A percentile compares a stretch with the other conserved stretches of the same genome.
Conservation (phyloP, 2,329 filamentous ascomycete species). For the Pseudogymnoascus sp. region DNA sequence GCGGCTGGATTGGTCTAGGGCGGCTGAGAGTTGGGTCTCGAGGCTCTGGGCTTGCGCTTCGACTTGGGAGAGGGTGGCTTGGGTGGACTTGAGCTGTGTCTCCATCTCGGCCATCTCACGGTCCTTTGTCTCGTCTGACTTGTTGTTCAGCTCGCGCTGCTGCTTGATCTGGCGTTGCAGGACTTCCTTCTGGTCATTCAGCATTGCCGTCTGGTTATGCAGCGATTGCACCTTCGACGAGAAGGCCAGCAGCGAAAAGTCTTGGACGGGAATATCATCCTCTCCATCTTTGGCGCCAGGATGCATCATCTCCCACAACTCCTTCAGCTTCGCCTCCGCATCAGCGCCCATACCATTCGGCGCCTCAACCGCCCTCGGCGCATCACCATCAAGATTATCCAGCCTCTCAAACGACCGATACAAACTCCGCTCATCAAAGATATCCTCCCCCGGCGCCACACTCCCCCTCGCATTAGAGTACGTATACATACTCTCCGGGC, state of each 20-base stretch:
- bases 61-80: slow-evolving; percentile 13
- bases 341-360: slow-evolving; percentile 37
- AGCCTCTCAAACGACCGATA: slow-evolving; percentile 62
- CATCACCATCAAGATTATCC: slow-evolving; percentile 35
- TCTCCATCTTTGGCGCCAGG: slow-evolving; percentile 46
- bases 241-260: slow-evolving; percentile 69
- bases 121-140: slow-evolving; percentile 66
- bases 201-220: slow-evolving; percentile 63
- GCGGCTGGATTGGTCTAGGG: slow-evolving; percentile 19
- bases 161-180: slow-evolving; percentile 90
- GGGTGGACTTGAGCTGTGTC: slow-evolving; percentile 43
- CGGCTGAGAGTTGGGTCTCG: slow-evolving; percentile 24
- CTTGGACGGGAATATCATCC: slow-evolving; percentile 45
- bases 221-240: slow-evolving; percentile 70
- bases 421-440: slow-evolving; percentile 70
- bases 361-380: background rate
- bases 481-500: slow-evolving; percentile 67
- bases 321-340: slow-evolving; percentile 43
- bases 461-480: slow-evolving; percentile 55
- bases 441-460: slow-evolving; percentile 48
- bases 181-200: slow-evolving; percentile 83
- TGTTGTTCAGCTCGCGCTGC: slow-evolving; percentile 84
- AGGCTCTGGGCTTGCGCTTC: slow-evolving; percentile 26
- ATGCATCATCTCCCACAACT: slow-evolving; percentile 44
- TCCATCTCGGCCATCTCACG: slow-evolving; percentile 51